phyloP scores from a whole-genome alignment of 2,329 filamentous ascomycete genomes.

The Fusarium sp. region DNA sequence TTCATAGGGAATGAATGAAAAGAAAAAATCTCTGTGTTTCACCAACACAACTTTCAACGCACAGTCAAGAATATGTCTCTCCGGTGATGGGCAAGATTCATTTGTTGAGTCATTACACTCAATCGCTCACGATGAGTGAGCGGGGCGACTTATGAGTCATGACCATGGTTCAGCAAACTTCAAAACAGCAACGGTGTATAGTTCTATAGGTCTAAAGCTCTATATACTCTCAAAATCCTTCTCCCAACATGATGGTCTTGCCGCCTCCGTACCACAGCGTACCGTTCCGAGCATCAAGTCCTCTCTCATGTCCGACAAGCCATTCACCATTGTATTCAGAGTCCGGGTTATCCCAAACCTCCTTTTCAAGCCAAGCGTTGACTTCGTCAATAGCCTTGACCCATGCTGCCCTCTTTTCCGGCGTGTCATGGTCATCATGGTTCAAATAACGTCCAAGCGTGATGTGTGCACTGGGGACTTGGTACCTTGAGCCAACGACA shows the following conservation, averaged over 20 bases:
- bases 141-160: conserved; percentile 1
- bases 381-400: conserved; percentile 77
- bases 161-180: conserved; percentile 13
- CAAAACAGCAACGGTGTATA: conserved; percentile 13
- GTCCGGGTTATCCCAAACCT: conserved; percentile 72
- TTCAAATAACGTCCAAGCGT: conserved; percentile 85
- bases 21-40: conserved; percentile 46
- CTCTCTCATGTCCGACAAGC: conserved; percentile 87
- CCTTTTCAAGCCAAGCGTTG: conserved; percentile 77
- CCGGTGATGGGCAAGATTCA: conserved; percentile 8
- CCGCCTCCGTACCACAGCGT: conserved; percentile 90
- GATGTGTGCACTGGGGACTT: conserved; percentile 89
- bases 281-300: conserved; percentile 80
- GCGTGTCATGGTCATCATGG: conserved; percentile 70
- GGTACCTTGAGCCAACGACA: conserved; percentile 81
- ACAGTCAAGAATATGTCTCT: conserved; percentile 8
- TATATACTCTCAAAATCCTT: conserved; percentile 63
- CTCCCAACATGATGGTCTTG: conserved; percentile 71
- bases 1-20: conserved; percentile 59
- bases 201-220: conserved; percentile 28
- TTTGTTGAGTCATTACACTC: conserved; percentile 14
- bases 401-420: conserved; percentile 70
- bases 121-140: conserved; percentile 2
- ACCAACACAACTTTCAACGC: conserved; percentile 31
- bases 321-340: conserved; percentile 72